A percentile compares a stretch with the other conserved stretches of the same genome.
Conservation (phyloP, 805 yeast genomes). For the Cyberlindnera saturnus region DNA sequence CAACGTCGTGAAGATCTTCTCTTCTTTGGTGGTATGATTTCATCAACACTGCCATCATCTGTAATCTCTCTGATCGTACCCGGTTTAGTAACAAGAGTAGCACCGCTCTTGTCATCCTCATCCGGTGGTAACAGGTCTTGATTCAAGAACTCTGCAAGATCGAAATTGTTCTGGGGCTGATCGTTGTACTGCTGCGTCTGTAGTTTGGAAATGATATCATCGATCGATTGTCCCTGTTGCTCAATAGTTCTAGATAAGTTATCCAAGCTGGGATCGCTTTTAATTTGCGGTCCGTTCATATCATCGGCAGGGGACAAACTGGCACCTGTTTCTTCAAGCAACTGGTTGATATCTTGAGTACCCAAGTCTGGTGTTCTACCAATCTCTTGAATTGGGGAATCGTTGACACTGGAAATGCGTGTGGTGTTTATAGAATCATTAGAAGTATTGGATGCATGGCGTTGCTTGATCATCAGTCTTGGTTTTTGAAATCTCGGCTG, state of each 20-base stretch:
- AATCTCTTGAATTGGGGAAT: slow-evolving; percentile 21
- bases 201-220: slow-evolving; percentile 18
- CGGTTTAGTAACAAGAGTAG: not conserved
- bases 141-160: slow-evolving; percentile 22
- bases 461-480: slow-evolving; percentile 18
- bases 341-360: not conserved
- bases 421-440: not conserved
- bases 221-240: slow-evolving; percentile 22
- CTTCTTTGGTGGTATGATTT: not conserved
- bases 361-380: slow-evolving; percentile 10
- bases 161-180: slow-evolving; percentile 12
- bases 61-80: slow-evolving; percentile 2
- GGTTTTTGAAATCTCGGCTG: slow-evolving; percentile 13
- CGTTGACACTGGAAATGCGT: slow-evolving; percentile 3
- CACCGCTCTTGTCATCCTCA: not conserved
- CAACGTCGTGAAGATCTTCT: not conserved
- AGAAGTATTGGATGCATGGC: slow-evolving; percentile 11
- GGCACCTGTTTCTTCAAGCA: slow-evolving; percentile 1
- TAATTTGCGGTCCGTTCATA: slow-evolving; percentile 2
- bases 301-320: too few species aligned
- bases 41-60: not conserved
- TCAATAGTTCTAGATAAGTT: slow-evolving; percentile 19
- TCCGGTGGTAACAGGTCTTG: slow-evolving; percentile 5
- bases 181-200: slow-evolving; percentile 9
- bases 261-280: slow-evolving; percentile 10